These are phyloP conservation scores for Sporothrix variecibatus DNA, from an alignment of 2,329 filamentous ascomycete genomes.

Conservation along the genomic window DNA sequence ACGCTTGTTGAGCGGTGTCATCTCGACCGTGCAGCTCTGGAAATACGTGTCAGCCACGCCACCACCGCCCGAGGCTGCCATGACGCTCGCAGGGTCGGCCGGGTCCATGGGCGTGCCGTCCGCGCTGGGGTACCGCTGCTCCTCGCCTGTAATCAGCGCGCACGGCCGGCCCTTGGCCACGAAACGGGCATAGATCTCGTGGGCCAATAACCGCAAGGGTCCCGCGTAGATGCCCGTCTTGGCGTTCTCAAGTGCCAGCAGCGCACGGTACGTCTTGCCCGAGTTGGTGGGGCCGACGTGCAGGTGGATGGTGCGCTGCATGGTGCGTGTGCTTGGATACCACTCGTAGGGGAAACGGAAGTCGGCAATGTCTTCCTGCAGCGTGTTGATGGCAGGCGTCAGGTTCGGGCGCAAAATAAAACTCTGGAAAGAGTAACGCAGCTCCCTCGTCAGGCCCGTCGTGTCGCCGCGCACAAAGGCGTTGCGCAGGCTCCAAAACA, in stretches of 20 bases:
- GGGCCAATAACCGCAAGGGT: slow-evolving; percentile 82
- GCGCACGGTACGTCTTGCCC: slow-evolving; percentile 93
- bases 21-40: slow-evolving; percentile 91
- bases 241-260: slow-evolving; percentile 78
- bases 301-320: slow-evolving; percentile 82
- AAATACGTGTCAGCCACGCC: slow-evolving; percentile 55
- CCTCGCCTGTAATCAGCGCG: slow-evolving; percentile 86
- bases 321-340: slow-evolving; percentile 79
- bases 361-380: slow-evolving; percentile 70
- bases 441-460: slow-evolving; percentile 53
- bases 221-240: slow-evolving; percentile 85
- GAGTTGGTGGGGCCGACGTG: slow-evolving; percentile 98
- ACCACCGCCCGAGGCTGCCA: slow-evolving; percentile 8
- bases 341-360: slow-evolving; percentile 88
- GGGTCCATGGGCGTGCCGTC: slow-evolving; percentile 20
- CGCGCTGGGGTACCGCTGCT: slow-evolving; percentile 68
- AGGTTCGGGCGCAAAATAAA: slow-evolving; percentile 61
- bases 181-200: slow-evolving; percentile 92
- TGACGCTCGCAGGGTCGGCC: neutral
- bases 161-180: slow-evolving; percentile 74
- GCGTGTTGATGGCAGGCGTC: slow-evolving; percentile 54
- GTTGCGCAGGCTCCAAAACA: slow-evolving; percentile 60
- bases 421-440: slow-evolving; percentile 70
- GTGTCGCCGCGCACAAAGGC: slow-evolving; percentile 59
- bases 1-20: slow-evolving; percentile 58